A percentile compares a stretch with the other conserved stretches of the same genome.
phyloP scores from a whole-genome alignment of 371 early-diverging fungal genomes.

The Lichtheimia corymbifera region DNA sequence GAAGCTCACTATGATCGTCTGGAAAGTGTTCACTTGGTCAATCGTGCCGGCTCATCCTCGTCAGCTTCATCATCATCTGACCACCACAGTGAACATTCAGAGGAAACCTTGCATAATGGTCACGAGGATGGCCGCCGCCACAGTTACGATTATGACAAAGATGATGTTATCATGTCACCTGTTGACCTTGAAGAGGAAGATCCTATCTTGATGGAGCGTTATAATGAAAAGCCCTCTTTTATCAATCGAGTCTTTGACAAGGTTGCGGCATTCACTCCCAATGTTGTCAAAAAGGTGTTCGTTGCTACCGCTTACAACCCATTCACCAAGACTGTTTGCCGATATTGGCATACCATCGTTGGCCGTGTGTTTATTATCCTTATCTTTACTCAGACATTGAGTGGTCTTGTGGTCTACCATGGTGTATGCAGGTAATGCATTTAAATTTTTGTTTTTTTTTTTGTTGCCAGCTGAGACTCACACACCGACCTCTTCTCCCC shows the following conservation, averaged over 20 bases:
- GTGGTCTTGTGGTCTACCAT: constrained; percentile 50
- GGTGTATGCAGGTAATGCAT: constrained; percentile 45
- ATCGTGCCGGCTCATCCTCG: constrained; percentile 20
- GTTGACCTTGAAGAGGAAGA: constrained; percentile 22
- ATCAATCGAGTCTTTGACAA: constrained; percentile 27
- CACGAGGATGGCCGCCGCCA: constrained; percentile 6
- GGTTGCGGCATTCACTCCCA: constrained; percentile 35
- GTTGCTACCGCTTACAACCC: constrained; percentile 40
- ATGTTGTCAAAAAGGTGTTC: constrained; percentile 34
- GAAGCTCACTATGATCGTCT: constrained; percentile 29
- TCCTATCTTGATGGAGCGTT: constrained; percentile 11
- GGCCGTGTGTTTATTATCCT: constrained; percentile 44
- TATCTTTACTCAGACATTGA: constrained; percentile 47
- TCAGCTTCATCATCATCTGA: constrained; percentile 20
- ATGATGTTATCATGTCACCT: constrained; percentile 16
- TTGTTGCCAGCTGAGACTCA: neutral
- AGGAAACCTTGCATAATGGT: constrained; percentile 35
- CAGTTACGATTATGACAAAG: constrained; percentile 23
- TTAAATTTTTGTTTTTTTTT: neutral
- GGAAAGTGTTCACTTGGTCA: constrained; percentile 30
- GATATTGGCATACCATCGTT: constrained; percentile 37
- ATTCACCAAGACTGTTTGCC: constrained; percentile 43
- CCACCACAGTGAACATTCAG: constrained; percentile 32
- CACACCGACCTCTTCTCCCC: no score
- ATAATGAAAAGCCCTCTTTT: constrained; percentile 23